Percentiles rank a stretch among this genome's conserved stretches.
Evolutionary conservation across 306 rosid genomes (phyloP).

Genomic region (Nissolia schottii): DNA sequence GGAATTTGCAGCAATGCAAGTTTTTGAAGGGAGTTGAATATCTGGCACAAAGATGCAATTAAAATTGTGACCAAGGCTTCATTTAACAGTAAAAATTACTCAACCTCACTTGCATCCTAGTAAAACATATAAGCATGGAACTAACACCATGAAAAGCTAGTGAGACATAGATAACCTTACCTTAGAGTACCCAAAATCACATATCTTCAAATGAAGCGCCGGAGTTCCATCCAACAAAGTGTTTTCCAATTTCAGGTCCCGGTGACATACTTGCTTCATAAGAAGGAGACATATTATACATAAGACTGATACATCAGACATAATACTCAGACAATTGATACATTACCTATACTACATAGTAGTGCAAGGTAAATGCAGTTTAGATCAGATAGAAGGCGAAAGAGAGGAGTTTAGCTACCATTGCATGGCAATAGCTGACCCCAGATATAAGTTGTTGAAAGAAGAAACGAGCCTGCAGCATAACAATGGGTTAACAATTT

Average conservation of each 20-base stretch:
- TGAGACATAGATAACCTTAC: slow-evolving; percentile 31
- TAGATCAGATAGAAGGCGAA: neutral
- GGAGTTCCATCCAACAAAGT: slow-evolving; percentile 89
- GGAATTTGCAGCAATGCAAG: neutral
- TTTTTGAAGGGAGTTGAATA: neutral
- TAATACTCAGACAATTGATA: neutral
- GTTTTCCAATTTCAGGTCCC: slow-evolving; percentile 93
- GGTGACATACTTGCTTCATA: slow-evolving; percentile 94
- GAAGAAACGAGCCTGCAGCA: slow-evolving; percentile 90
- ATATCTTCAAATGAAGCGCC: slow-evolving; percentile 83
- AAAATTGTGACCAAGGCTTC: neutral
- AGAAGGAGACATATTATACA: slow-evolving; percentile 23
- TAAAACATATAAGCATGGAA: neutral
- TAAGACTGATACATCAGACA: neutral
- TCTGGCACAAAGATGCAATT: neutral
- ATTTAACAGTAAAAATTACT: neutral
- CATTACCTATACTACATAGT: neutral
- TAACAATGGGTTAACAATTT: slow-evolving; percentile 6
- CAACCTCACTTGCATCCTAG: neutral
- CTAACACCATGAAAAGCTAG: neutral
- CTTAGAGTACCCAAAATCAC: slow-evolving; percentile 98
- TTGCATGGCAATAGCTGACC: slow-evolving; percentile 88
- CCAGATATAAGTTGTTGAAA: slow-evolving; percentile 98
- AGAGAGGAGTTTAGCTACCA: slow-evolving; percentile 51
- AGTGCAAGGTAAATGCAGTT: neutral